These are phyloP conservation scores for Fusarium sublunatum DNA, from an alignment of 2,329 filamentous ascomycete genomes.

Conservation along the genomic window DNA sequence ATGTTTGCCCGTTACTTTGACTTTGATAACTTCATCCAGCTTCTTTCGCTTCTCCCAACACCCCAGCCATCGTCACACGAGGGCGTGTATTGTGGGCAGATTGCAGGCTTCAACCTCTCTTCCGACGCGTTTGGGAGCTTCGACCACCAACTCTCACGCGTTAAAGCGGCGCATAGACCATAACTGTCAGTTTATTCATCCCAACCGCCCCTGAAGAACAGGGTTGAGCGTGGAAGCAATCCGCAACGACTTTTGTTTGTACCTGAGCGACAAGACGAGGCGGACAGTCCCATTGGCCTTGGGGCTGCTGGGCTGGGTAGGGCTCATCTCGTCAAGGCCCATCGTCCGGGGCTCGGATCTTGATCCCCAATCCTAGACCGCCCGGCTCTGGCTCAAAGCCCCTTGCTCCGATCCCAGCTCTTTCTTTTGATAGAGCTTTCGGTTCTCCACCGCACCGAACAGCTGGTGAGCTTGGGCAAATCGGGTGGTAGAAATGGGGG, in stretches of 20 bases:
- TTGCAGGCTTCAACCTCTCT: slow-evolving; percentile 1
- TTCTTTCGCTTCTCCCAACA: background rate
- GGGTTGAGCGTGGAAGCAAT: slow-evolving; percentile 27
- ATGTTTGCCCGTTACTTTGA: slow-evolving; percentile 15
- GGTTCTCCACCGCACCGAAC: slow-evolving; percentile 42
- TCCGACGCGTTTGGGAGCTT: slow-evolving; percentile 12
- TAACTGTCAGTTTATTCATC: slow-evolving; percentile 19
- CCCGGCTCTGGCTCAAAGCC: slow-evolving; percentile 5
- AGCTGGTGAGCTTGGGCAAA: slow-evolving; percentile 44
- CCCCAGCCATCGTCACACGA: slow-evolving; percentile 25
- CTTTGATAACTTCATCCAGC: slow-evolving; percentile 6
- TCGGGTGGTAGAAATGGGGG: slow-evolving; percentile 32
- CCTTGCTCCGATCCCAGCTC: slow-evolving; percentile 1
- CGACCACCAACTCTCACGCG: slow-evolving; percentile 6
- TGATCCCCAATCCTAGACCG: slow-evolving; percentile 35
- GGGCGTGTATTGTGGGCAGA: slow-evolving; percentile 7
- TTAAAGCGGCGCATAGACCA: slow-evolving; percentile 9
- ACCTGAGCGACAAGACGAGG: slow-evolving; percentile 29
- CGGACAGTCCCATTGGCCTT: slow-evolving; percentile 34
- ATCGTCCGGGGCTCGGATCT: slow-evolving; percentile 38
- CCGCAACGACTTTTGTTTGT: background rate
- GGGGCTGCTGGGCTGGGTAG: background rate
- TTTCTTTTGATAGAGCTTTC: slow-evolving; percentile 10
- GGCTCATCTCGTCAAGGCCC: slow-evolving; percentile 11
- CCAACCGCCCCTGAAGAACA: slow-evolving; percentile 26